These are phyloP conservation scores for Alternaria dauci DNA, from an alignment of 2,329 filamentous ascomycete species.

Conservation along the genomic window DNA sequence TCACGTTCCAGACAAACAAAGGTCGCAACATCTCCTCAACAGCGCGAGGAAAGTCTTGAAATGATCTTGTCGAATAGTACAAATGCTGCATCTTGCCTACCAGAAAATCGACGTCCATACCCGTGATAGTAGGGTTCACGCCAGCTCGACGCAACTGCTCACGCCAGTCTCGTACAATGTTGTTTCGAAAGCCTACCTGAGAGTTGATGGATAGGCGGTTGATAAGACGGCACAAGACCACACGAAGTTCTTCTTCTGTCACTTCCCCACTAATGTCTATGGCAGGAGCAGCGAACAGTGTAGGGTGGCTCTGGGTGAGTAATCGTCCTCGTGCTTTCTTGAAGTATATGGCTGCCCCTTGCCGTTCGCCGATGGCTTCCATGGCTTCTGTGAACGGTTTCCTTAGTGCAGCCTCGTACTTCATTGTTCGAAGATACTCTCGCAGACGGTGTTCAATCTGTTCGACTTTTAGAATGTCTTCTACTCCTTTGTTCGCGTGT, in stretches of 20 bases:
- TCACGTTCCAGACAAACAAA: constrained; percentile 22
- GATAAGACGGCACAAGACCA: constrained; percentile 32
- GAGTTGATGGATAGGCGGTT: constrained; percentile 12
- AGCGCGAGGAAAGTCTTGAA: constrained; percentile 5
- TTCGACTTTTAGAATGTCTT: constrained; percentile 25
- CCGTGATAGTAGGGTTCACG: constrained; percentile 37
- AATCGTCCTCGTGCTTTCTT: constrained; percentile 25
- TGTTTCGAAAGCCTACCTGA: neutral
- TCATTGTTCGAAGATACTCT: constrained; percentile 19
- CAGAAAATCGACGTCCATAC: constrained; percentile 34
- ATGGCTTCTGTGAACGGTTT: constrained; percentile 12
- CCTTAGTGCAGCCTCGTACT: constrained; percentile 14
- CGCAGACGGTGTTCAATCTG: constrained; percentile 28
- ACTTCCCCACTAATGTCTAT: constrained; percentile 38
- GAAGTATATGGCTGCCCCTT: constrained; percentile 11
- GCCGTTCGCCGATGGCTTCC: constrained; percentile 12
- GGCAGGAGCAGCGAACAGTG: constrained; percentile 17
- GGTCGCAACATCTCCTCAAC: constrained; percentile 26
- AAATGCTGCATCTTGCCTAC: constrained; percentile 29
- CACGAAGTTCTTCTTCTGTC: constrained; percentile 31
- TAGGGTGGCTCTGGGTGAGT: constrained; percentile 24
- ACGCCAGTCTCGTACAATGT: constrained; percentile 1
- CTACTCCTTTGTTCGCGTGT: neutral
- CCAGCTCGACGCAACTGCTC: constrained; percentile 23
- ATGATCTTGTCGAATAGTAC: constrained; percentile 3